These are phyloP conservation scores for Prillingera fragicola DNA, from an alignment of 1,284 basidiomycete species.

Conservation along the genomic window DNA sequence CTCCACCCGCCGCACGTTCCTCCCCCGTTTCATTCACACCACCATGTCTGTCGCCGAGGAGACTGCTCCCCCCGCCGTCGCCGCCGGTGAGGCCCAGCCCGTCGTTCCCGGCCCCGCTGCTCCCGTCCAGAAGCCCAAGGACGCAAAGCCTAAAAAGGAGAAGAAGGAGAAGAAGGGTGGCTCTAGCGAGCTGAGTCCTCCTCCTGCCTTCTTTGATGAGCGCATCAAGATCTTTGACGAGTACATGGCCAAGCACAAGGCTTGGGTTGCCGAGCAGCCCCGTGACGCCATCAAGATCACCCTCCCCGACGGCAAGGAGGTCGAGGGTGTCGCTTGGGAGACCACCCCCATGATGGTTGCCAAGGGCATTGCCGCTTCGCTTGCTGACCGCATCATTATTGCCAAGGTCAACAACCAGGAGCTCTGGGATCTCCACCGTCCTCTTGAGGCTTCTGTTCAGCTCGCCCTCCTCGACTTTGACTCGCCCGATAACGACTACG, in stretches of 20 bases:
- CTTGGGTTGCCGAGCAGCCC: conserved; percentile 73
- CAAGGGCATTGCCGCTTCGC: conserved; percentile 75
- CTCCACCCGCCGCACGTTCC: background rate
- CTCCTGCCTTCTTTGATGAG: conserved; percentile 80
- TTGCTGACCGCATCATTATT: conserved; percentile 87
- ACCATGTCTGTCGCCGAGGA: conserved; percentile 4
- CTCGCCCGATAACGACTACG: conserved; percentile 72
- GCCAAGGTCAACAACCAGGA: conserved; percentile 77
- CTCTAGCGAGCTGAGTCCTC: conserved; percentile 63
- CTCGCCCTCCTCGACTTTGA: conserved; percentile 92
- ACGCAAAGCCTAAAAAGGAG: conserved; percentile 42
- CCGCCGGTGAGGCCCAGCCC: conserved; percentile 6
- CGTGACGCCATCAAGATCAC: conserved; percentile 79
- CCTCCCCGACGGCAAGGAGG: conserved; percentile 77
- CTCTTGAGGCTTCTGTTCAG: conserved; percentile 74
- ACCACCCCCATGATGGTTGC: conserved; percentile 94
- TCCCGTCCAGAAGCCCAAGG: conserved; percentile 1
- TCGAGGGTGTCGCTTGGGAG: conserved; percentile 85
- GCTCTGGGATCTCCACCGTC: conserved; percentile 93
- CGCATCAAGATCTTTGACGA: conserved; percentile 87
- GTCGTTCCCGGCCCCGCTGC: conserved; percentile 1
- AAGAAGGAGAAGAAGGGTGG: conserved; percentile 29
- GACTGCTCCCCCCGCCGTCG: conserved; percentile 11
- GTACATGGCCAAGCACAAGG: conserved; percentile 80
- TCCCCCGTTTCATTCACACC: conserved; percentile 7